Evolutionary conservation across 192 early-diverging fungal genomes (phyloP).

Genomic region (Entophlyctis helioformis): DNA sequence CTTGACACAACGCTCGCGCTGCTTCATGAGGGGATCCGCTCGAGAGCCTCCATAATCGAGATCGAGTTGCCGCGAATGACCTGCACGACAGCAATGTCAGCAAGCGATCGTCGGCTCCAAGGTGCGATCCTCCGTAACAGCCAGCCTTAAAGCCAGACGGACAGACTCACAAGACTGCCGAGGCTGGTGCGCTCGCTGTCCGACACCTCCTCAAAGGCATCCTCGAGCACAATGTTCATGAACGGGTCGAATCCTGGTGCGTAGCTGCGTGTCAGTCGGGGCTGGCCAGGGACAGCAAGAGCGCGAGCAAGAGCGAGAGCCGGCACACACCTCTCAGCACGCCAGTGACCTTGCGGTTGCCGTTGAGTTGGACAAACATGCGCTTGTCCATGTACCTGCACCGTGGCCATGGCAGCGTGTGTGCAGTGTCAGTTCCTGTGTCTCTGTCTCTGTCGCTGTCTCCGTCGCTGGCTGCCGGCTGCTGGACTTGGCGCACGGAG

Average conservation of each 20-base stretch:
- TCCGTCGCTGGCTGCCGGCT: no score
- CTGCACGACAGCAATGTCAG: no score
- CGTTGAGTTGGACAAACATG: constrained; percentile 84
- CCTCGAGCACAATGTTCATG: constrained; percentile 97
- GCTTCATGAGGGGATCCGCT: constrained; percentile 18
- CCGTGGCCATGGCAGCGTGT: not conserved
- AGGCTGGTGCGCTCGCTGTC: constrained; percentile 58
- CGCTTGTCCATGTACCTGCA: constrained; percentile 84
- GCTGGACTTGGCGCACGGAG: no score
- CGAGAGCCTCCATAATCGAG: constrained; percentile 39
- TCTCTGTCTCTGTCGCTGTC: no score
- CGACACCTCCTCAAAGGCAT: constrained; percentile 70
- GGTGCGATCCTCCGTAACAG: no score
- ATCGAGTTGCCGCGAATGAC: constrained; percentile 49
- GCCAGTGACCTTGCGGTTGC: constrained; percentile 80
- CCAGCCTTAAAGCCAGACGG: no score
- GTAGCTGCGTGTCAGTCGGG: not conserved
- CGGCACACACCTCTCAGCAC: constrained; percentile 86
- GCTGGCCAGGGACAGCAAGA: constrained; percentile 1
- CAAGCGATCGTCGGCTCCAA: no score
- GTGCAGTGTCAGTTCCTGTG: no score
- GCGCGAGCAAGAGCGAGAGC: not conserved
- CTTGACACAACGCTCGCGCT: no score
- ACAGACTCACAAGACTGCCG: constrained; percentile 67
- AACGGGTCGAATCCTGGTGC: constrained; percentile 84